Conservation (phyloP, 768 basidiomycete genomes). For the Lyophyllum semitale region DNA sequence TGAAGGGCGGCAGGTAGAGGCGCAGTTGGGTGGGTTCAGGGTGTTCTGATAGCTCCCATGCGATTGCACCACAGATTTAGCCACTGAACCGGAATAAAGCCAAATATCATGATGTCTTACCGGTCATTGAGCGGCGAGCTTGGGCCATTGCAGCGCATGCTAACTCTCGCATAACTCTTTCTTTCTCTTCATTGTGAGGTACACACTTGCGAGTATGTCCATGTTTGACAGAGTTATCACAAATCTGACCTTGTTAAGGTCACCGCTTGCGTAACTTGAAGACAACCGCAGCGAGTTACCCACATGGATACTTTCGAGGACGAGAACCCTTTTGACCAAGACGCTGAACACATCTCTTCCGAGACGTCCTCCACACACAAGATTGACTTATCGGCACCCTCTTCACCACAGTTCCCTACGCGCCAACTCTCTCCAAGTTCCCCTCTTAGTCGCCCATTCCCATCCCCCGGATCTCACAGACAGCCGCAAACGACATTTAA, state of each 20-base stretch:
- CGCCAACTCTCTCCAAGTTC: slow-evolving; percentile 50
- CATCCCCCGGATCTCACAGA: slow-evolving; percentile 58
- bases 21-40: slow-evolving; percentile 46
- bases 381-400: slow-evolving; percentile 58
- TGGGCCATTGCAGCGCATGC: neutral
- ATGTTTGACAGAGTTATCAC: neutral
- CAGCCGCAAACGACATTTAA: slow-evolving; percentile 58
- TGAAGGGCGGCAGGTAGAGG: slow-evolving; percentile 28
- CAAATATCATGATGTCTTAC: slow-evolving; percentile 34
- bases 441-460: slow-evolving; percentile 48
- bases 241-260: slow-evolving; percentile 2
- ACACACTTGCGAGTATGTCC: neutral
- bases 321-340: slow-evolving; percentile 68
- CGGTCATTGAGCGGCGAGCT: slow-evolving; percentile 4
- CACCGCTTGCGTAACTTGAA: slow-evolving; percentile 4
- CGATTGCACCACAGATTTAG: too few species aligned
- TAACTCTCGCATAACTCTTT: neutral
- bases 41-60: slow-evolving; percentile 70
- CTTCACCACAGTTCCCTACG: slow-evolving; percentile 54
- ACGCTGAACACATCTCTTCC: slow-evolving; percentile 42
- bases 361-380: slow-evolving; percentile 57
- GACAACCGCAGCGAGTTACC: slow-evolving; percentile 4
- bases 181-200: neutral
- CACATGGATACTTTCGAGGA: slow-evolving; percentile 57
- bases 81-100: slow-evolving; percentile 39